A percentile compares a stretch with the other conserved stretches of the same genome.
phyloP scores from a whole-genome alignment of 306 rosid genomes.

The Dryas octopetala region DNA sequence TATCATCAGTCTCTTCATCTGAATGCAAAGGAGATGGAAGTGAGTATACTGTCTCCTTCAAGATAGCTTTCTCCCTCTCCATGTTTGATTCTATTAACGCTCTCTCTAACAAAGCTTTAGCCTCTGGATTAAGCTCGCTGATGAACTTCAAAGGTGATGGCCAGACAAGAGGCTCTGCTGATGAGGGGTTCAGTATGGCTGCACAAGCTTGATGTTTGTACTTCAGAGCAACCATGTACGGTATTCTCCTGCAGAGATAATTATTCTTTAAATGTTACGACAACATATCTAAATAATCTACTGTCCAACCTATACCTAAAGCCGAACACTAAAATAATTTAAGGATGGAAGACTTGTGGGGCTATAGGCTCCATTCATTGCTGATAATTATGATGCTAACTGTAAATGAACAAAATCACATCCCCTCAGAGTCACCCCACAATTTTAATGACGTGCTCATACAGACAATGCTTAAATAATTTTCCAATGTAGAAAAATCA shows the following conservation, averaged over 20 bases:
- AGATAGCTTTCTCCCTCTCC: conserved; percentile 76
- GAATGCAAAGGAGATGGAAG: conserved; percentile 45
- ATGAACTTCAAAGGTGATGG: conserved; percentile 87
- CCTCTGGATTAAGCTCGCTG: conserved; percentile 81
- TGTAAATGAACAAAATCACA: background rate
- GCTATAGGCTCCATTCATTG: background rate
- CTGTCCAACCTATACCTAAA: background rate
- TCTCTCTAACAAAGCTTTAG: conserved; percentile 70
- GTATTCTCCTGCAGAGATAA: conserved; percentile 67
- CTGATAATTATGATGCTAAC: background rate
- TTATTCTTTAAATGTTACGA: conserved; percentile 6
- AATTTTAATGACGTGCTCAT: background rate
- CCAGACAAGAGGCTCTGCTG: conserved; percentile 94
- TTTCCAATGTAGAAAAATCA: background rate
- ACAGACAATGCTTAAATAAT: background rate
- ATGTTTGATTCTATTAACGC: conserved; percentile 79
- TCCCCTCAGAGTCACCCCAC: background rate
- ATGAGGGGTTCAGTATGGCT: conserved; percentile 68
- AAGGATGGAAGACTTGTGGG: background rate
- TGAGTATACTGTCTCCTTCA: conserved; percentile 44
- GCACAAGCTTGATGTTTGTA: conserved; percentile 70
- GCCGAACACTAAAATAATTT: background rate
- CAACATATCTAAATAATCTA: background rate
- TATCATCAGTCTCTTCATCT: conserved; percentile 51
- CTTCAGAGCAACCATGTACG: conserved; percentile 68